Conservation (phyloP, 768 basidiomycete genomes). For the Glaciozyma martinii region DNA sequence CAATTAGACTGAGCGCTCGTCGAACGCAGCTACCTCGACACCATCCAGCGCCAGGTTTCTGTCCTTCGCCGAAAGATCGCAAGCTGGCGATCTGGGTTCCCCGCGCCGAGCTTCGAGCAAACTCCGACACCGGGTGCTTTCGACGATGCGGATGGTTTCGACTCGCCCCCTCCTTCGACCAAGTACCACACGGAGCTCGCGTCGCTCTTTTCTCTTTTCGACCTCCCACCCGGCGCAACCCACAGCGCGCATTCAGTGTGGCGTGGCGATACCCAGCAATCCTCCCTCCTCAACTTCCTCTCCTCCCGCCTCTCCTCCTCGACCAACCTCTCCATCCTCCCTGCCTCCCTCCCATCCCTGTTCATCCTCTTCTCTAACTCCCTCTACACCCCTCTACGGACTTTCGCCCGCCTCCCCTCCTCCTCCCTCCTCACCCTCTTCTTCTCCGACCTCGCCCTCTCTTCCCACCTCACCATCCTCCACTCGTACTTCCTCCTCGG, state of each 20-base stretch:
- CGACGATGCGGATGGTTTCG: background rate
- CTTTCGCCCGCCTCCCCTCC: background rate
- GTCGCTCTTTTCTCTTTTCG: background rate
- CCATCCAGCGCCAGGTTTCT: background rate
- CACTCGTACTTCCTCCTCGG: constrained; percentile 4
- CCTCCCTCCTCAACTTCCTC: background rate
- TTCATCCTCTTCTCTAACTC: background rate
- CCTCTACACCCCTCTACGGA: background rate
- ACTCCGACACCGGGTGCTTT: too few relatives aligned
- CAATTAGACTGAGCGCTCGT: background rate
- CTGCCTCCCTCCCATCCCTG: background rate
- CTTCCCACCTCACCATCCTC: background rate
- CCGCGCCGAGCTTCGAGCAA: too few relatives aligned
- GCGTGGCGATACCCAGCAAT: background rate
- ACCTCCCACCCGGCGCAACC: background rate
- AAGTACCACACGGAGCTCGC: background rate
- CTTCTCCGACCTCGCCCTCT: constrained; percentile 1
- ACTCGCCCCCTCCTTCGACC: background rate
- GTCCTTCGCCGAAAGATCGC: background rate
- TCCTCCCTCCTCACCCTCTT: constrained; percentile 4
- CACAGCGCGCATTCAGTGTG: background rate
- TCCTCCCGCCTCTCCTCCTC: background rate
- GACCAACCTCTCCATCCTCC: background rate
- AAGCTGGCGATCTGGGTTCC: too few relatives aligned
- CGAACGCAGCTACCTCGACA: background rate